A percentile compares a stretch with the other conserved stretches of the same genome.
phyloP scores from a whole-genome alignment of 139 green algal genomes.

The Auxenochlorella pyrenoidosa region DNA sequence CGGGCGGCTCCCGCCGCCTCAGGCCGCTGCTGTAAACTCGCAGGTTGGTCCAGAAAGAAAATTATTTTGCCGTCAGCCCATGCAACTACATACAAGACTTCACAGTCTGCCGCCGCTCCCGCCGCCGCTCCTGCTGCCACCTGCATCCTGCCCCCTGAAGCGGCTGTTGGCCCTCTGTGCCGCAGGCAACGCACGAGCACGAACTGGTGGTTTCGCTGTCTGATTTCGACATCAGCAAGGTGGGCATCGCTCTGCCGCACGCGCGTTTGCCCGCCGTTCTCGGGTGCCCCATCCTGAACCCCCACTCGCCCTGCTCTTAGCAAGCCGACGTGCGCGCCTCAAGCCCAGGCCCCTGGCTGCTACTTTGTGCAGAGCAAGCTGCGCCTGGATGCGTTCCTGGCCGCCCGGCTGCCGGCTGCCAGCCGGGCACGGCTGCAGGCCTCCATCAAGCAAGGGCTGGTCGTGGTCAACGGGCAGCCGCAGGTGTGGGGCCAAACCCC shows the following conservation, averaged over 20 bases:
- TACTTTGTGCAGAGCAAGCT: constrained; percentile 35
- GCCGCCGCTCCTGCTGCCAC: neutral
- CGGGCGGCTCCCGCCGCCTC: neutral
- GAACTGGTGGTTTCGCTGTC: constrained; percentile 15
- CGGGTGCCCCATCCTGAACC: neutral
- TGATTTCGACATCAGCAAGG: constrained; percentile 18
- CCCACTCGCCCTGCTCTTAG: neutral
- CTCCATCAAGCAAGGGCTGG: constrained; percentile 69
- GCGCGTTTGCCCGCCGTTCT: neutral
- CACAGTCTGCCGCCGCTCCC: neutral
- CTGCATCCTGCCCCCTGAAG: neutral
- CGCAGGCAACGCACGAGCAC: neutral
- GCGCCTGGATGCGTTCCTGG: constrained; percentile 72
- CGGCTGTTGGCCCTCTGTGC: neutral
- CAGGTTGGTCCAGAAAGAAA: neutral
- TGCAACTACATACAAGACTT: neutral
- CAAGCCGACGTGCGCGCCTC: neutral
- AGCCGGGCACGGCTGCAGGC: constrained; percentile 73
- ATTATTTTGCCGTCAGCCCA: neutral
- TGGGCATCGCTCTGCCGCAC: neutral
- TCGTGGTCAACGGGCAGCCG: constrained; percentile 69
- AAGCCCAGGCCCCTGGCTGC: too few relatives aligned
- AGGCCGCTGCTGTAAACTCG: neutral
- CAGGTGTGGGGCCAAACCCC: neutral
- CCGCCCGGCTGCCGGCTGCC: constrained; percentile 47